phyloP scores from a whole-genome alignment of 2,329 filamentous ascomycete genomes.

The Aspergillus glaucus region DNA sequence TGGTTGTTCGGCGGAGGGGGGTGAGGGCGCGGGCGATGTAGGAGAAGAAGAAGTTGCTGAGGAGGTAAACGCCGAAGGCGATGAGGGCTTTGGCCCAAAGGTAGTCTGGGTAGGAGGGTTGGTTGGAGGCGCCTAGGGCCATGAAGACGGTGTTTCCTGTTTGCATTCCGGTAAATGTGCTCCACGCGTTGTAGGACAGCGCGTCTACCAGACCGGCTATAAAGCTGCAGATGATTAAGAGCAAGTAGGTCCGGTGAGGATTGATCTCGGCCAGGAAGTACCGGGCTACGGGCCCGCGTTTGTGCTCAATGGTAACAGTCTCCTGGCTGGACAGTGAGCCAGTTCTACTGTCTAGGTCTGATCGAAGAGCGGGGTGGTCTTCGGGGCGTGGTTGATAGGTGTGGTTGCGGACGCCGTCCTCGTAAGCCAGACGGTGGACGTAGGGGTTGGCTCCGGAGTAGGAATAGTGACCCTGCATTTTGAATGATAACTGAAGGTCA shows the following conservation, averaged over 20 bases:
- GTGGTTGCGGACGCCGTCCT: too few species aligned
- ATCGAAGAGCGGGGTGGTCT: too few species aligned
- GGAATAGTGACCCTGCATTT: too few species aligned
- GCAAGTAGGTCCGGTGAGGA: constrained; percentile 19
- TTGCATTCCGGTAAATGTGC: constrained; percentile 39
- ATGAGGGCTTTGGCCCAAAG: constrained; percentile 40
- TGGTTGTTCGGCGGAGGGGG: constrained; percentile 31
- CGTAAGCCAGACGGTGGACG: too few species aligned
- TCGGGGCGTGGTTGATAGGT: too few species aligned
- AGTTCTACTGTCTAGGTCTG: background rate
- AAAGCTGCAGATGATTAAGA: constrained; percentile 32
- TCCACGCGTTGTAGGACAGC: constrained; percentile 38
- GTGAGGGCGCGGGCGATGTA: constrained; percentile 24
- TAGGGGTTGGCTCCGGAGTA: too few species aligned
- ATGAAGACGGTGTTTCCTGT: constrained; percentile 43
- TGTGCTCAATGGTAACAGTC: background rate
- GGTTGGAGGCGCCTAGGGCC: constrained; percentile 36
- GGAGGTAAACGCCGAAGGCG: constrained; percentile 33
- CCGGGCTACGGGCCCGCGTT: constrained; percentile 1
- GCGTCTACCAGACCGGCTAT: constrained; percentile 36
- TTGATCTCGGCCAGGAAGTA: constrained; percentile 19
- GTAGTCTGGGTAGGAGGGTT: constrained; percentile 34
- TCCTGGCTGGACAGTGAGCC: background rate
- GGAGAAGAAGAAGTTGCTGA: constrained; percentile 36
- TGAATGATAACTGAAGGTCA: too few species aligned